These are phyloP conservation scores for Fusarium sp. DNA, from an alignment of 2,329 filamentous ascomycete species.

Conservation along the genomic window DNA sequence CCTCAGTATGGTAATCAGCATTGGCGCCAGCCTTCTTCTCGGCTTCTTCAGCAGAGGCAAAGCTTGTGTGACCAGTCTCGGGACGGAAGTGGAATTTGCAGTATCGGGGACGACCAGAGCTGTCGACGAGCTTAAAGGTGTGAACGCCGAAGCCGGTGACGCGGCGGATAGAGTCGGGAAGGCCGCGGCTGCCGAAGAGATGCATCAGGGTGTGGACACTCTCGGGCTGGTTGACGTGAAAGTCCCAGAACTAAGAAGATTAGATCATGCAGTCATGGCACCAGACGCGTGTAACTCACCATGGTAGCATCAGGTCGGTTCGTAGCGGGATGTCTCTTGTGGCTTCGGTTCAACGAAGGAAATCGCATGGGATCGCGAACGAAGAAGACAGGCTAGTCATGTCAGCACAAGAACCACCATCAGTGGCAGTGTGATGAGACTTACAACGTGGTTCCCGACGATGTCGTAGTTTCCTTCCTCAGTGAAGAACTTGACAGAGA, in stretches of 20 bases:
- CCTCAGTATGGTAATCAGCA: conserved; percentile 23
- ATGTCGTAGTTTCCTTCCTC: conserved; percentile 69
- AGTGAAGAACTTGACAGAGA: conserved; percentile 66
- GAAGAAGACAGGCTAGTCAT: neutral
- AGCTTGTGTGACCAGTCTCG: neutral
- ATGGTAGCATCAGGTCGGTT: conserved; percentile 17
- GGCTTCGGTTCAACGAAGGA: conserved; percentile 1
- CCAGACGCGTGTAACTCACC: neutral
- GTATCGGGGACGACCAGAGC: conserved; percentile 1
- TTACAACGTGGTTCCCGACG: conserved; percentile 49
- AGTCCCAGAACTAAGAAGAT: conserved; percentile 15
- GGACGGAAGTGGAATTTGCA: conserved; percentile 24
- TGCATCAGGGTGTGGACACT: conserved; percentile 21
- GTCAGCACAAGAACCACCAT: accelerated
- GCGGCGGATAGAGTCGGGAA: conserved; percentile 6
- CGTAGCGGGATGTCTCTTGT: conserved; percentile 35
- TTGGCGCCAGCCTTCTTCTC: conserved; percentile 10
- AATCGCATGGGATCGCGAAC: conserved; percentile 8
- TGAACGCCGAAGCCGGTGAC: conserved; percentile 18
- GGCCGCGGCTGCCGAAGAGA: conserved; percentile 11
- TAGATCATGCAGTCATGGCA: neutral
- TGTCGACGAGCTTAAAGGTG: conserved; percentile 13
- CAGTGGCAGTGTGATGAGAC: accelerated
- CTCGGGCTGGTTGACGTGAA: conserved; percentile 25
- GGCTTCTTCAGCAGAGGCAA: neutral